Evolutionary conservation across 345 rosid genomes (phyloP), one percentile per base, ranked within the genome.

Genomic region (Dimocarpus longan): DNA sequence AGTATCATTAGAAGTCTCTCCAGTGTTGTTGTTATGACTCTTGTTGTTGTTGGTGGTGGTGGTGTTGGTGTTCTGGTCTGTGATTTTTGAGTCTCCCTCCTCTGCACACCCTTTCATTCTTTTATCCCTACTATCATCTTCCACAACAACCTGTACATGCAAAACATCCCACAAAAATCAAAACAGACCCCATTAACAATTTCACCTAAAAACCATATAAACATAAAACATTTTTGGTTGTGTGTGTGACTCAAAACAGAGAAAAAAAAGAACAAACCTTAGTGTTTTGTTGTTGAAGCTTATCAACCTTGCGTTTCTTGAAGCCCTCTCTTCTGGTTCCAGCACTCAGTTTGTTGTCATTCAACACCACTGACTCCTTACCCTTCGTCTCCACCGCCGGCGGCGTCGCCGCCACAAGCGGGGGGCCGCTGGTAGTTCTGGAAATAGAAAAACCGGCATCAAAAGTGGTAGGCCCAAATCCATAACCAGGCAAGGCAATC

Each of bases 271-370:
- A 22, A 21, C 77, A 16, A 10, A 87, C 91, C 88, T 90, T 83
- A 6, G 80, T 6, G 75, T 63, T 80, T 40, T 78, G 92, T 11
- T 46, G 80, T 28, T 78, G 92, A 21, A 71, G 42, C 66, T 84
- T 80, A 66, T 87, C 88, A 70, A 44, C 80, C 81, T 88, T 95
- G 80, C 98, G 84, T 83, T 92, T 95, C 92, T 86, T 92, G 81
- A 82, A 79, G 80, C 87, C 88, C 63, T 88, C 89, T 82, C 66
- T 87, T 39, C 80, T 87, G 24, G 71, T 80, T 19, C 71, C 84
- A 22, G 83, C 65, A 70, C 69, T 68, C 62, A 73, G 10, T 22
- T 60, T 50, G 78, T 81, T 85, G n/a, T 81, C 90, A 32, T 82
- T 78, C 73, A 70, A 54, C 57, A 68, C 44, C 0, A 44, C 62